Conservation (phyloP, 495 filamentous ascomycete genomes). For the Aspergillus heteromorphus region DNA sequence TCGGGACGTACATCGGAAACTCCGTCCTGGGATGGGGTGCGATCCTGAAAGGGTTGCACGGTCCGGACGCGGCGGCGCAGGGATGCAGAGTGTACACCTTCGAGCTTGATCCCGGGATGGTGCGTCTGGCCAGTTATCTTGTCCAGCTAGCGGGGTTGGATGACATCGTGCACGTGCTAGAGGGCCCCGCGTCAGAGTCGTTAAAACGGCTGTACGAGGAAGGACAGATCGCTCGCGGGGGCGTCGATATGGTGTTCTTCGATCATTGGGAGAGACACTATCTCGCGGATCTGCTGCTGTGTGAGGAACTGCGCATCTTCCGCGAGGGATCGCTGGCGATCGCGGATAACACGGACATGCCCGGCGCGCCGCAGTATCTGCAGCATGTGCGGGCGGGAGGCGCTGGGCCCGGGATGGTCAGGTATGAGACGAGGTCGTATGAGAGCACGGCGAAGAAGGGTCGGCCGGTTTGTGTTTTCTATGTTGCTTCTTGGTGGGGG, state of each 20-base stretch:
- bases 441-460: conserved; percentile 5
- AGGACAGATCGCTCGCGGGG: conserved; percentile 11
- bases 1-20: conserved; percentile 28
- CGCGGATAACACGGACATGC: conserved; percentile 24
- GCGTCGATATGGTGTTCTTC: conserved; percentile 23
- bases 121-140: conserved; percentile 18
- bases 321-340: conserved; percentile 19
- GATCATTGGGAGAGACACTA: conserved; percentile 31
- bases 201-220: conserved; percentile 20
- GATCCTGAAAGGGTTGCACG: conserved; percentile 21
- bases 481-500: background rate
- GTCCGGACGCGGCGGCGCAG: background rate
- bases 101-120: conserved; percentile 24
- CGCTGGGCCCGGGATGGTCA: background rate
- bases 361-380: conserved; percentile 27
- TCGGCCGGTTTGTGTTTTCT: conserved; percentile 10
- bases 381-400: conserved; percentile 21
- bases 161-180: conserved; percentile 24
- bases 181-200: conserved; percentile 21
- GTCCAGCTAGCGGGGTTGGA: conserved; percentile 24
- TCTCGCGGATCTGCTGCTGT: conserved; percentile 25
- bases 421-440: conserved; percentile 18
- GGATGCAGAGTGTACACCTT: conserved; percentile 27
- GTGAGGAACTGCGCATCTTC: conserved; percentile 24
- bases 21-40: conserved; percentile 27